A percentile compares a stretch with the other conserved stretches of the same genome.
phyloP scores from a whole-genome alignment of 2,329 filamentous ascomycete species.

The Drechmeria coniospora region DNA sequence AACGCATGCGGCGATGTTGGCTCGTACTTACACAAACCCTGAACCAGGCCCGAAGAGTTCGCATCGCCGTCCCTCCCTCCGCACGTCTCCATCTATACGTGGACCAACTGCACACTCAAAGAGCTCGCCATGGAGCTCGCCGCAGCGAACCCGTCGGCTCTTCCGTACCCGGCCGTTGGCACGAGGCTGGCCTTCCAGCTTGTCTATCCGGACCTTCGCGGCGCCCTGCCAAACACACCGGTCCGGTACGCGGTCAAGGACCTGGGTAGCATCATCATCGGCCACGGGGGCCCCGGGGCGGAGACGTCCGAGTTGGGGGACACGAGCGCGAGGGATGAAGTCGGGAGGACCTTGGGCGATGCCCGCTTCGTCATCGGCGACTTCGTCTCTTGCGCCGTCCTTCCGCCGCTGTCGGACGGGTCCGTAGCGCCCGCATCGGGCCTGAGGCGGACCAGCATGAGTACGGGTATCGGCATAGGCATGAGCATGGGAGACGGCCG shows the following conservation, averaged over 20 bases:
- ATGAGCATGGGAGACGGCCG: slow-evolving; percentile 8
- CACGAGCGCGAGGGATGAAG: slow-evolving; percentile 29
- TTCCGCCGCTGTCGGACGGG: slow-evolving; percentile 61
- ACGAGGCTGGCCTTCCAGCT: slow-evolving; percentile 79
- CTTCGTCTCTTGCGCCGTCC: slow-evolving; percentile 68
- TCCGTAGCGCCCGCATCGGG: slow-evolving; percentile 49
- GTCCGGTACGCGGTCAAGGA: slow-evolving; percentile 62
- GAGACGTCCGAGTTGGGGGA: slow-evolving; percentile 23
- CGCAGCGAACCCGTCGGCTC: slow-evolving; percentile 45
- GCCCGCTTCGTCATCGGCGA: slow-evolving; percentile 78
- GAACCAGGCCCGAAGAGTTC: slow-evolving; percentile 55
- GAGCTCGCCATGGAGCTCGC: slow-evolving; percentile 69
- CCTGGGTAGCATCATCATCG: slow-evolving; percentile 67
- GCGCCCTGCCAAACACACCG: slow-evolving; percentile 10
- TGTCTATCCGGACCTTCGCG: slow-evolving; percentile 60
- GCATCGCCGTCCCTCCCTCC: slow-evolving; percentile 41
- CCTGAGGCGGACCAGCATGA: slow-evolving; percentile 11
- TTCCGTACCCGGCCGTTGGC: slow-evolving; percentile 62
- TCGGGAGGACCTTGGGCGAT: slow-evolving; percentile 60
- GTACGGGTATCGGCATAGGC: slow-evolving; percentile 10
- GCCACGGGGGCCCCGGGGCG: slow-evolving; percentile 35
- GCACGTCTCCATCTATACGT: slow-evolving; percentile 72
- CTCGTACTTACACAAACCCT: background rate
- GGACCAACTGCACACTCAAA: slow-evolving; percentile 63
- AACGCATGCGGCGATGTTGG: background rate